phyloP scores from a whole-genome alignment of 108 stramenopile species.

The Seminavis robusta region DNA sequence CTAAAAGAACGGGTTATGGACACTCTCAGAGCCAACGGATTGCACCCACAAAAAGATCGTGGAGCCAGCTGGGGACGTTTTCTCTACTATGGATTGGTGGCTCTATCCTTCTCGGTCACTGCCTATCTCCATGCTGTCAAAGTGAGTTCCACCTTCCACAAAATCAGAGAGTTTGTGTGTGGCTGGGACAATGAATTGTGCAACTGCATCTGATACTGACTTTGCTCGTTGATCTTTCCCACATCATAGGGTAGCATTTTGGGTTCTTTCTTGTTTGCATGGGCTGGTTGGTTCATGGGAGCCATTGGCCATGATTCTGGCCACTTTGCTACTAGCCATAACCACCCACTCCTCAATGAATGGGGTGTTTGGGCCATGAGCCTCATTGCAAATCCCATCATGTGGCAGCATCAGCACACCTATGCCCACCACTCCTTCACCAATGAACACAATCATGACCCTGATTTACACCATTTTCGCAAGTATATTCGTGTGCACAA shows the following conservation, averaged over 20 bases:
- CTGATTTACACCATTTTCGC: slow-evolving; percentile 66
- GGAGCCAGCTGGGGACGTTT: slow-evolving; percentile 19
- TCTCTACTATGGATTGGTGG: slow-evolving; percentile 29
- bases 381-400: slow-evolving; percentile 57
- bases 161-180: no score
- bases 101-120: slow-evolving; percentile 1
- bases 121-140: slow-evolving; percentile 29
- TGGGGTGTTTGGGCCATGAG: slow-evolving; percentile 48
- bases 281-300: slow-evolving; percentile 60
- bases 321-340: slow-evolving; percentile 48
- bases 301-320: slow-evolving; percentile 62
- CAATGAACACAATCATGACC: slow-evolving; percentile 61
- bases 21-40: slow-evolving; percentile 21
- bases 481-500: slow-evolving; percentile 37
- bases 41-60: slow-evolving; percentile 41
- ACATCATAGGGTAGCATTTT: slow-evolving; percentile 28
- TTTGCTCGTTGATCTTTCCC: not conserved
- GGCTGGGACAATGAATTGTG: not conserved
- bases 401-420: slow-evolving; percentile 77
- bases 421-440: slow-evolving; percentile 67
- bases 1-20: slow-evolving; percentile 26
- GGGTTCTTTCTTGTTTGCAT: slow-evolving; percentile 43
- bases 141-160: slow-evolving; percentile 20
- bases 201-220: not conserved
- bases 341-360: slow-evolving; percentile 27